phyloP scores from a whole-genome alignment of 2,329 filamentous ascomycete genomes.

The Penicillium crustosum region DNA sequence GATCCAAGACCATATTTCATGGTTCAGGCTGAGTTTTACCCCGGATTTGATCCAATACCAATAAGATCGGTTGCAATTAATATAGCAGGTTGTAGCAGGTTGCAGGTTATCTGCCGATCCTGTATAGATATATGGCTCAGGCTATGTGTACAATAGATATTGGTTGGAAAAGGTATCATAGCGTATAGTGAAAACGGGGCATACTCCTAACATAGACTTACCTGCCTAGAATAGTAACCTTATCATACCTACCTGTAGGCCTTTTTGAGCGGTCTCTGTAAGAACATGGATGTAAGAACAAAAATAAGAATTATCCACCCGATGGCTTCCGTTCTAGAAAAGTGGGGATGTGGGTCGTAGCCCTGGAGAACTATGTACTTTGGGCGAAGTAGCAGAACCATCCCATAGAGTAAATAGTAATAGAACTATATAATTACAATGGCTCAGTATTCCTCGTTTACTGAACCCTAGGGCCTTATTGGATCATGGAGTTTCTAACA shows the following conservation, averaged over 20 bases:
- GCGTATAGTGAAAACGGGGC: not conserved
- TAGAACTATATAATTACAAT: no score
- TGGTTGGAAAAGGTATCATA: not conserved
- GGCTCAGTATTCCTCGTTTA: no score
- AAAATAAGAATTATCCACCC: not conserved
- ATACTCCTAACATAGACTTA: not conserved
- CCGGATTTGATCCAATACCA: not conserved
- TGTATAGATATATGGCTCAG: not conserved
- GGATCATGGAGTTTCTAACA: not conserved
- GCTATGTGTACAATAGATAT: not conserved
- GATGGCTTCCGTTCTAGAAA: not conserved
- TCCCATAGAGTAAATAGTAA: no score
- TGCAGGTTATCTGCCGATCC: not conserved
- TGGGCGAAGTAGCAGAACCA: not conserved
- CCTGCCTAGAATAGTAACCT: not conserved
- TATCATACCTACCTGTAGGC: not conserved
- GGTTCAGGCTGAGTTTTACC: not conserved
- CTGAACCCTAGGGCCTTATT: not conserved
- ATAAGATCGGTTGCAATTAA: not conserved
- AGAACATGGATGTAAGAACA: not conserved
- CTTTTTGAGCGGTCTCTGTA: not conserved
- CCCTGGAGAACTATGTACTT: not conserved
- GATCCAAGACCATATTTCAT: not conserved
- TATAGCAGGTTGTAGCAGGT: not conserved
- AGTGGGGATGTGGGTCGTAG: not conserved